These are phyloP conservation scores for Zoysia pacifica DNA, from an alignment of 176 grass and related monocot genomes.

Conservation along the genomic window DNA sequence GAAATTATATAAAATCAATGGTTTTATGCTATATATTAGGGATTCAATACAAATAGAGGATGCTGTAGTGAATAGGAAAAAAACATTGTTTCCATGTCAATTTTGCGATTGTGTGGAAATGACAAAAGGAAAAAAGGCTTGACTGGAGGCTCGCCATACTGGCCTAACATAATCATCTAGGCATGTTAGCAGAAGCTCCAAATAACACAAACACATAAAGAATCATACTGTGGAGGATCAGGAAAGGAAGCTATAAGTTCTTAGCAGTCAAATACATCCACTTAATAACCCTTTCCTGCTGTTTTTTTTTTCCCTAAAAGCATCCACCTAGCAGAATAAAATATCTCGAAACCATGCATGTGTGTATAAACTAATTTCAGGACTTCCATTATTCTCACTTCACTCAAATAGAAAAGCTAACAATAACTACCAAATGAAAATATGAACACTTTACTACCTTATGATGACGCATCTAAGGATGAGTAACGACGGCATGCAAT, in stretches of 20 bases:
- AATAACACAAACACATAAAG: not conserved
- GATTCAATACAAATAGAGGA: not conserved
- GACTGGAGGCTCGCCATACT: not conserved
- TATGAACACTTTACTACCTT: not conserved
- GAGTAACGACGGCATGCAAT: not conserved
- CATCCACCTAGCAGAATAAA: not conserved
- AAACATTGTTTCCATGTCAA: not conserved
- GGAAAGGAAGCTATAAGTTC: not conserved
- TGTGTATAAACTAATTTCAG: not conserved
- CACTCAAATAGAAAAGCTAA: not conserved
- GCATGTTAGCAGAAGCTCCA: not conserved
- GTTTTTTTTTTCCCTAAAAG: not conserved
- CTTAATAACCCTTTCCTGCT: not conserved
- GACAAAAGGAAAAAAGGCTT: not conserved
- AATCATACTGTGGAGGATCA: not conserved
- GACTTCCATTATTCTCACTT: not conserved
- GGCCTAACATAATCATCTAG: not conserved
- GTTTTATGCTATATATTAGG: conserved; percentile 5
- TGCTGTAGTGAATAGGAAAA: not conserved
- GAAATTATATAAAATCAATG: conserved; percentile 3
- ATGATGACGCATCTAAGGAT: not conserved
- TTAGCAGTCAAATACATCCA: not conserved
- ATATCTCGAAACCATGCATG: not conserved
- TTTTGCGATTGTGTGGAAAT: not conserved
- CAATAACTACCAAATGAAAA: not conserved